Evolutionary conservation across 805 yeast genomes (phyloP).

Genomic region (Starmerella tilneyi): DNA sequence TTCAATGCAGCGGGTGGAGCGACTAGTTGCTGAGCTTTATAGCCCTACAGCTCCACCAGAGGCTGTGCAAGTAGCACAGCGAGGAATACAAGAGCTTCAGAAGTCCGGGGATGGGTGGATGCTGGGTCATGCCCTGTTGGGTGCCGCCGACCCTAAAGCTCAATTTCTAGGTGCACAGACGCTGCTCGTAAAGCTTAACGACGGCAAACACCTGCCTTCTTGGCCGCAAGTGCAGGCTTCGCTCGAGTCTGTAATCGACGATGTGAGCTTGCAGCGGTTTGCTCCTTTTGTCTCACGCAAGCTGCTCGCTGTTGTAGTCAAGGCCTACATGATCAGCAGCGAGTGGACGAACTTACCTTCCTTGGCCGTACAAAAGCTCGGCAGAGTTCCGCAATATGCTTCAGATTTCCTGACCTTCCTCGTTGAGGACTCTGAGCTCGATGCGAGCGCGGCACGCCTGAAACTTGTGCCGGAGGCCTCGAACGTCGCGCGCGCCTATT

Average conservation of each 20-base stretch:
- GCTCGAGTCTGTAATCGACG: background rate
- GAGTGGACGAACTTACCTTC: conserved; percentile 34
- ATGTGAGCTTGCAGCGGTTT: conserved; percentile 1
- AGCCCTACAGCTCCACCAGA: conserved; percentile 16
- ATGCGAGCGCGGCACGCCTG: conserved; percentile 13
- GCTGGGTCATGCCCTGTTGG: conserved; percentile 47
- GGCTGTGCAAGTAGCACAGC: conserved; percentile 34
- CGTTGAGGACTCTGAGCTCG: conserved; percentile 26
- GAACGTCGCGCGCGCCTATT: background rate
- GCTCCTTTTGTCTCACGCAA: conserved; percentile 45
- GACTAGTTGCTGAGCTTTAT: conserved; percentile 20
- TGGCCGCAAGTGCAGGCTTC: conserved; percentile 15
- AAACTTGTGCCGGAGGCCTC: conserved; percentile 17
- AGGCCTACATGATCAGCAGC: conserved; percentile 35
- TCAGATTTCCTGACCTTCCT: conserved; percentile 26
- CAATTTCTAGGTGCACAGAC: conserved; percentile 78
- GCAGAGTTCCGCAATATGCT: conserved; percentile 11
- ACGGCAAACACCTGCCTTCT: conserved; percentile 10
- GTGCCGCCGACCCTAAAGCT: conserved; percentile 28
- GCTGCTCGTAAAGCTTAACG: conserved; percentile 41
- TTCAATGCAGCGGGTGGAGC: conserved; percentile 8
- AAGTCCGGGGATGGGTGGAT: conserved; percentile 44
- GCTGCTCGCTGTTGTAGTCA: conserved; percentile 45
- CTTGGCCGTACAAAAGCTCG: conserved; percentile 19
- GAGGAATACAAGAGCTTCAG: conserved; percentile 49